Conservation (phyloP, 1,284 basidiomycete genomes). For the Naganishia sp. region DNA sequence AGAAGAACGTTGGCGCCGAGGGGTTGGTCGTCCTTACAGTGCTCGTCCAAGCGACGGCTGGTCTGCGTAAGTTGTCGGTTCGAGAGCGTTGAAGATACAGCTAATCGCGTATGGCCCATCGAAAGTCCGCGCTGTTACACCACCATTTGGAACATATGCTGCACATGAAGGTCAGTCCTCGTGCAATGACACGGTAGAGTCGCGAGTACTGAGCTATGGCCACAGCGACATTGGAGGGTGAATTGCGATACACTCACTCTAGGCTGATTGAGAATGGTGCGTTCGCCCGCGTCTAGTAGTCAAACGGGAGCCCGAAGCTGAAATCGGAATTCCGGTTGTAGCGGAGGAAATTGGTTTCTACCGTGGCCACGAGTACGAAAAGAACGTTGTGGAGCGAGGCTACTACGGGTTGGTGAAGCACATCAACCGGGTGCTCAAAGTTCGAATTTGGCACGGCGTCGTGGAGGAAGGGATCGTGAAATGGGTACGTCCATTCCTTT, state of each 20-base stretch:
- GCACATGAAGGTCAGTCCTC: conserved; percentile 56
- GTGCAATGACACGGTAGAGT: background rate
- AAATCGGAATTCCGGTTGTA: background rate
- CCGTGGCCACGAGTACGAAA: conserved; percentile 86
- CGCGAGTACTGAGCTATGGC: background rate
- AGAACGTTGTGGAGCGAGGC: conserved; percentile 86
- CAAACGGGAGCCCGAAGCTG: background rate
- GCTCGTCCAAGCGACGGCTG: conserved; percentile 78
- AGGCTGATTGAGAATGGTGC: conserved; percentile 76
- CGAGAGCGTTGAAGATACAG: background rate
- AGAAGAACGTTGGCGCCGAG: conserved; percentile 91
- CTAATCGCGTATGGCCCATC: conserved; percentile 9
- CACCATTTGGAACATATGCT: conserved; percentile 91
- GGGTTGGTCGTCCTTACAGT: conserved; percentile 82
- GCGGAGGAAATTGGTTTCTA: conserved; percentile 94
- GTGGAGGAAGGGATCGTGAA: conserved; percentile 95
- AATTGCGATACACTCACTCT: conserved; percentile 86
- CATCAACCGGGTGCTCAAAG: conserved; percentile 76
- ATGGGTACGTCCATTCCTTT: conserved; percentile 58
- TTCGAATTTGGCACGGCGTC: conserved; percentile 87
- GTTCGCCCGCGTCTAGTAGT: background rate
- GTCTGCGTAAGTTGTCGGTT: conserved; percentile 63
- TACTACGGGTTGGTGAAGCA: conserved; percentile 88
- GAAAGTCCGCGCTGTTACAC: conserved; percentile 78
- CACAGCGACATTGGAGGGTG: conserved; percentile 80